These are phyloP conservation scores for Populus pruinosa DNA, from an alignment of 345 rosid genomes.

Conservation along the genomic window DNA sequence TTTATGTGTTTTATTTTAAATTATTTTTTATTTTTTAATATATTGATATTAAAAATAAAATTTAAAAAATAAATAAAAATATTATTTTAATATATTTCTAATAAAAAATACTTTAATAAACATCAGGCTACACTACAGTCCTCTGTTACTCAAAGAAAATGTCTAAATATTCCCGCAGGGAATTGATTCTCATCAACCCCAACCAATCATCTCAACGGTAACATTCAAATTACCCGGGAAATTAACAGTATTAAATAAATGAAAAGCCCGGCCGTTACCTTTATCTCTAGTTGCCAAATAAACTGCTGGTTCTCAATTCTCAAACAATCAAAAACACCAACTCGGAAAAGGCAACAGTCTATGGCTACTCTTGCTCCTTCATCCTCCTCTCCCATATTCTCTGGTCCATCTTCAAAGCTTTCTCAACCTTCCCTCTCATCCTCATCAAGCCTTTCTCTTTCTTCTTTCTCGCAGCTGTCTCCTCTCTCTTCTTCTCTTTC, in stretches of 20 bases:
- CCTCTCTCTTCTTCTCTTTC: slow-evolving; percentile 28
- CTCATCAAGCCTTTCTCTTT: slow-evolving; percentile 27
- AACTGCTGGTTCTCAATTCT: slow-evolving; percentile 35
- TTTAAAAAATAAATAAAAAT: too few species aligned
- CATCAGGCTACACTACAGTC: too few species aligned
- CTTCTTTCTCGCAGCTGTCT: slow-evolving; percentile 21
- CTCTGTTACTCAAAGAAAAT: too few species aligned
- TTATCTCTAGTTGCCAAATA: slow-evolving; percentile 21
- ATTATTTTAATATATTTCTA: too few species aligned
- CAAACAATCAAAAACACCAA: slow-evolving; percentile 2
- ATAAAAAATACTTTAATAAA: too few species aligned
- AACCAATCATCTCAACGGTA: neutral
- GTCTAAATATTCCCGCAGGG: neutral
- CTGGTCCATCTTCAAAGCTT: slow-evolving; percentile 29
- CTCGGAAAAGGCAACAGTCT: slow-evolving; percentile 9
- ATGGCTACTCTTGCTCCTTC: slow-evolving; percentile 55
- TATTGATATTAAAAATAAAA: too few species aligned
- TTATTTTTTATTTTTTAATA: too few species aligned
- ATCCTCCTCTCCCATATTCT: slow-evolving; percentile 30
- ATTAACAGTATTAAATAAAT: neutral
- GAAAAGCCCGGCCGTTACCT: slow-evolving; percentile 9
- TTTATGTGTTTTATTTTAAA: too few species aligned
- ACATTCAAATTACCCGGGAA: slow-evolving; percentile 14
- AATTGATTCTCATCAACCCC: neutral
- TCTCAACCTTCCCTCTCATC: slow-evolving; percentile 28